phyloP scores from a whole-genome alignment of 2,329 filamentous ascomycete species.

The Cladosporium cucumerinum region DNA sequence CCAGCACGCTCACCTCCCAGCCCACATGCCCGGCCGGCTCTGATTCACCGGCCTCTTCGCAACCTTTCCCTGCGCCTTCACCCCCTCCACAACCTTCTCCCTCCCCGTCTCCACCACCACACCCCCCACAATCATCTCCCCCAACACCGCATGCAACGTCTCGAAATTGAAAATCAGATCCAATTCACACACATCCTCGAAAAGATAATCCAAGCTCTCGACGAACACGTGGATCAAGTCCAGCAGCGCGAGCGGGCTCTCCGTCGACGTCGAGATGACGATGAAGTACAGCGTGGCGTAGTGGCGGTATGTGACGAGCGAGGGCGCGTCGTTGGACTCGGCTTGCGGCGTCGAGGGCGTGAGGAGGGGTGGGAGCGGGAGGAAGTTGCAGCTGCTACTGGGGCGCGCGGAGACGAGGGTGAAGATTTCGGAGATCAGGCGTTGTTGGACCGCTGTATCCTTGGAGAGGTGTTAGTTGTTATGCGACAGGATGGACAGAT shows the following conservation, averaged over 20 bases:
- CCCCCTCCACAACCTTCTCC: conserved; percentile 82
- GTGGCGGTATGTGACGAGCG: conserved; percentile 94
- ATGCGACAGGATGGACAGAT: not conserved
- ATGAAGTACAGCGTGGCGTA: conserved; percentile 99
- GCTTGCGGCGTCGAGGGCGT: conserved; percentile 28
- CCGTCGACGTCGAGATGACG: conserved; percentile 91
- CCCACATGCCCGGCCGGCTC: conserved; percentile 41
- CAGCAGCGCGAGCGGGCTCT: conserved; percentile 90
- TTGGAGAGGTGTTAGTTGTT: conserved; percentile 37
- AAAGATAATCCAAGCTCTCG: conserved; percentile 87
- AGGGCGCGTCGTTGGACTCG: conserved; percentile 82
- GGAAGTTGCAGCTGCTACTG: conserved; percentile 92
- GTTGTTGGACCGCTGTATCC: conserved; percentile 97
- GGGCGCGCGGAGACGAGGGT: conserved; percentile 89
- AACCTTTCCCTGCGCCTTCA: conserved; percentile 70
- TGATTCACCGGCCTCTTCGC: conserved; percentile 78
- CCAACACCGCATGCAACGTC: conserved; percentile 83
- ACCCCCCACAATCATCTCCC: conserved; percentile 93
- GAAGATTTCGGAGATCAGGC: conserved; percentile 96
- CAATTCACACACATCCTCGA: conserved; percentile 97
- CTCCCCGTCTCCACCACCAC: conserved; percentile 91
- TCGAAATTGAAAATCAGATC: conserved; percentile 99
- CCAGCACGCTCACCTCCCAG: conserved; percentile 31
- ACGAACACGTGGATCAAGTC: conserved; percentile 98
- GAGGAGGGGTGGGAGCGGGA: conserved; percentile 55